Base-by-base conservation (phyloP, 2,329 filamentous ascomycete genomes). In the Rutstroemia sp. region DNA sequence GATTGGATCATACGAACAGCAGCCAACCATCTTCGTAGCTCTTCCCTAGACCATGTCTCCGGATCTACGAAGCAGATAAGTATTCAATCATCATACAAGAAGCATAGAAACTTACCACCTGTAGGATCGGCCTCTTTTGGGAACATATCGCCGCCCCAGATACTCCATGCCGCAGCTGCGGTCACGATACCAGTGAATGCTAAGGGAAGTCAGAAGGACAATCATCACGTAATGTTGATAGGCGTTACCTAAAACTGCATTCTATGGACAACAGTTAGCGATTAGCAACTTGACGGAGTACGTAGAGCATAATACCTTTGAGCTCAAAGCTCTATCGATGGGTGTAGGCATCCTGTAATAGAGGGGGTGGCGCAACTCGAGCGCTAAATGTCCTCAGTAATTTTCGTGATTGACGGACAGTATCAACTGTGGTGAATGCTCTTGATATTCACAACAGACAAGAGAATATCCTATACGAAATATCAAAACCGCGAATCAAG, bases 91-190 rank as follows among this genome's bases (percentile, higher is more conserved):
- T 47, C 58, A 58, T 27, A 40, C 42, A n/a, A 40, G 5, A 30
- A 38, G 47, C 12, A 23, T 6, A 14, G 27, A 51, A 21, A 56
- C 42, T 75, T 82, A 75, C 89, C 80, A 58, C 91, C 91, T 27
- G 76, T 88, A n/a, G 92, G 90, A 68, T 96, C 91, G 48, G 76
- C 59, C 62, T 84, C 76, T 3, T 80, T 72, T 0, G 92, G 92
- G 66, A 96, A 95, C 67, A 96, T 80, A 61, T 92, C 89, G 53
- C 36, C 48, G 56, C 90, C 90, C 85, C 88, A 95, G 65, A 96
- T 92, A 17, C 82, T 81, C 86, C 88, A 96, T 44, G 82, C 83
- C 16, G 90, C 87, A 2, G 87, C 90, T 2, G 88, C 89, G 6
- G 88, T 88, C 14, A 96, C 81, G 52, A 95, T 79, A 9, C 88